Evolutionary conservation across 306 rosid genomes (phyloP), one percentile per base, ranked within the genome.

Genomic region (Inga leiocalycina): DNA sequence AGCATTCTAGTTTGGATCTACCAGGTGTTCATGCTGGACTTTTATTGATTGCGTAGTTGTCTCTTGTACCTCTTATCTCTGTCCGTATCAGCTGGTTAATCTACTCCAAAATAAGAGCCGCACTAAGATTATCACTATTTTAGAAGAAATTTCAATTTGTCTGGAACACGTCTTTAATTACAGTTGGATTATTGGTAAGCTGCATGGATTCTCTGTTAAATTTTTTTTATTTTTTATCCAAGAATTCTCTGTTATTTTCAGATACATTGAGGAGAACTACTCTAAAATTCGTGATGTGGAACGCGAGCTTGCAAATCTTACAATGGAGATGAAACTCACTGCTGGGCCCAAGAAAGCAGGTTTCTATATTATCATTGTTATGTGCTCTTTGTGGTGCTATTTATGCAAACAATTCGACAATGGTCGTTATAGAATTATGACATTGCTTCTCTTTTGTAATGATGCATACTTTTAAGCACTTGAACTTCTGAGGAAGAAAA

Each of bases 271-370:
- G 13, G 68, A 62, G 68, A 62, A 62, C 68, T 62, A 62, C 19
- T 62, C 68, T 10, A 62, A 62, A 62, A 62, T 62, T 62, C 68
- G 68, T 22, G 68, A 62, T 62, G 68, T 62, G 37, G 68, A 62
- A 27, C 68, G 68, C 8, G 68, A 62, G 68, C 35, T 62, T 12
- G 34, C 37, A 27, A 62, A 62, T 62, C 68, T 62, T 4, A 27
- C 68, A 12, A 24, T 62, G 68, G 68, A 62, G 68, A 27, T 62
- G 68, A 62, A 62, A 27, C 68, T 62, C 35, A 62, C 68, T 62
- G 37, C 68, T 62, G 68, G 68, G 17, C 68, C 68, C 27, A 62
- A 62, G 68, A 62, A 62, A 24, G 68, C 68, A 62, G 68, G 68
- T 62, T 62, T 62, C 68, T 27, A 62, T 62, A 62, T 4, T 61